Evolutionary conservation across 768 basidiomycete genomes (phyloP).

Genomic region (Pisolithus microcarpus): DNA sequence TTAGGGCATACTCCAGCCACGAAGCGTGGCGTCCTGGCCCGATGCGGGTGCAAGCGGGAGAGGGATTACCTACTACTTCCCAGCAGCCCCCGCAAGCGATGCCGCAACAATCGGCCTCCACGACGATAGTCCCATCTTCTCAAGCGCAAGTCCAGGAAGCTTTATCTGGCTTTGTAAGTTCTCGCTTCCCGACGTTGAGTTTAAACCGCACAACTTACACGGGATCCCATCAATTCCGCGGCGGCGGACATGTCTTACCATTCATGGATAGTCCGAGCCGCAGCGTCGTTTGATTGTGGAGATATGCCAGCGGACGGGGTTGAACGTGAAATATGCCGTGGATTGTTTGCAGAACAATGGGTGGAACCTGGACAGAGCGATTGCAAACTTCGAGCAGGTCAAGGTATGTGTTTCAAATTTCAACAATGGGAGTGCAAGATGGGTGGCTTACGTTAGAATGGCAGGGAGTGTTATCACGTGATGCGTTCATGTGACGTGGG

Average conservation of each 20-base stretch:
- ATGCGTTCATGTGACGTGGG: slow-evolving; percentile 42
- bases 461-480: slow-evolving; percentile 44
- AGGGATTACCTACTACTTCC: slow-evolving; percentile 13
- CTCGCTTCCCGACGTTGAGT: slow-evolving; percentile 7
- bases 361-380: slow-evolving; percentile 76
- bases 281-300: slow-evolving; percentile 68
- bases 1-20: slow-evolving; percentile 78
- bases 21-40: slow-evolving; percentile 75
- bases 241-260: slow-evolving; percentile 2
- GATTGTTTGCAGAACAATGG: slow-evolving; percentile 80
- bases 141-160: slow-evolving; percentile 41
- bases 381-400: slow-evolving; percentile 83
- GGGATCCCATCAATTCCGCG: slow-evolving; percentile 6
- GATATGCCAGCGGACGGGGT: slow-evolving; percentile 62
- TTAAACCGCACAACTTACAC: slow-evolving; percentile 8
- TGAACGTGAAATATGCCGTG: slow-evolving; percentile 75
- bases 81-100: slow-evolving; percentile 10
- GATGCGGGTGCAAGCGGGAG: slow-evolving; percentile 59
- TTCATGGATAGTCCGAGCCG: slow-evolving; percentile 47
- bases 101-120: slow-evolving; percentile 21
- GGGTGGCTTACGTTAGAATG: slow-evolving; percentile 18
- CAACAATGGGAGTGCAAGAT: neutral
- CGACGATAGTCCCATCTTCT: slow-evolving; percentile 29
- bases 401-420: slow-evolving; percentile 50
- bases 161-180: slow-evolving; percentile 52